A percentile compares a stretch with the other conserved stretches of the same genome.
These are phyloP conservation scores for Primulina tabacum DNA, from an alignment of 257 asterid species.

Conservation along the genomic window DNA sequence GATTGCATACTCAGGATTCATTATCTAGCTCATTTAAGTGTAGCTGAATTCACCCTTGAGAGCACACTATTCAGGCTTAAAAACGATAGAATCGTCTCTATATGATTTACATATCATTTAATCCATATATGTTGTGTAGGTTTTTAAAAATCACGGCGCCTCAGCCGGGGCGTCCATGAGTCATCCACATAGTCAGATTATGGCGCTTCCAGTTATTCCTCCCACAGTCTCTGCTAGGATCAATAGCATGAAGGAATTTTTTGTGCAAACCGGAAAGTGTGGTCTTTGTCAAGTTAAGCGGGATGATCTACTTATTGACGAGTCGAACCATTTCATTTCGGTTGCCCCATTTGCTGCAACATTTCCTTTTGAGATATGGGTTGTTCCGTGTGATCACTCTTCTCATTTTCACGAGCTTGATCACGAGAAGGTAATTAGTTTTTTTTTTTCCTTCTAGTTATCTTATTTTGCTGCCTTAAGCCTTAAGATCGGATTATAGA, in stretches of 20 bases:
- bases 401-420: slow-evolving; percentile 76
- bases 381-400: slow-evolving; percentile 73
- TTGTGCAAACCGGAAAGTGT: slow-evolving; percentile 70
- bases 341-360: slow-evolving; percentile 79
- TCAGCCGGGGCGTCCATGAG: slow-evolving; percentile 98
- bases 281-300: slow-evolving; percentile 54
- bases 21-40: no score
- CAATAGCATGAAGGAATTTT: slow-evolving; percentile 64
- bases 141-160: slow-evolving; percentile 95
- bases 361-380: slow-evolving; percentile 91
- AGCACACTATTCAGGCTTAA: no score
- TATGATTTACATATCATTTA: background rate
- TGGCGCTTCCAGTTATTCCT: slow-evolving; percentile 87
- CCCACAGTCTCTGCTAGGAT: slow-evolving; percentile 62
- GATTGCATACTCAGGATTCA: no score
- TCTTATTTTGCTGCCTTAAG: background rate
- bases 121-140: slow-evolving; percentile 34
- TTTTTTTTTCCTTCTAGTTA: background rate
- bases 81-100: background rate
- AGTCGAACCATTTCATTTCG: slow-evolving; percentile 63
- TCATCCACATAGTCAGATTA: slow-evolving; percentile 92
- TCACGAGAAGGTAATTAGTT: slow-evolving; percentile 51
- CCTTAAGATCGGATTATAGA: background rate
- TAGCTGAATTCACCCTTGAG: no score
- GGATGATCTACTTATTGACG: slow-evolving; percentile 47